Evolutionary conservation across 2,329 filamentous ascomycete species (phyloP).

Genomic region (Fusarium poae): DNA sequence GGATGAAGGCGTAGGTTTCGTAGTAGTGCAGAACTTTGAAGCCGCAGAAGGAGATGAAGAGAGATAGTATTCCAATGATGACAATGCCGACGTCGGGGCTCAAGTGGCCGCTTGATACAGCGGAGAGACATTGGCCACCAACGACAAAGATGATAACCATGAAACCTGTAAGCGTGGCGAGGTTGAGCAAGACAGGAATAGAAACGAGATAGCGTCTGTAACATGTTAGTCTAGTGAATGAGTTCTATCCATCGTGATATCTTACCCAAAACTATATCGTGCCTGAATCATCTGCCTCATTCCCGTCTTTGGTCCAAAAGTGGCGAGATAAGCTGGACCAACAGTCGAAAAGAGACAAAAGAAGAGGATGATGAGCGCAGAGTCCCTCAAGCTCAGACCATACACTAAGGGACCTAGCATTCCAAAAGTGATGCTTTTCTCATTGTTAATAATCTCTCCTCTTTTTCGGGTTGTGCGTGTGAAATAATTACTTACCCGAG

Average conservation of each 20-base stretch:
- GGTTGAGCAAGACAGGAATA: slow-evolving; percentile 71
- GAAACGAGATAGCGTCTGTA: slow-evolving; percentile 67
- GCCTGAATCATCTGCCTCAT: slow-evolving; percentile 76
- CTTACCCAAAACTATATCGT: slow-evolving; percentile 70
- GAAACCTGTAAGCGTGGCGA: slow-evolving; percentile 74
- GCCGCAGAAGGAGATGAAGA: slow-evolving; percentile 73
- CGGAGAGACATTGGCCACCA: slow-evolving; percentile 70
- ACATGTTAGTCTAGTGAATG: neutral
- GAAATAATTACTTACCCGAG: slow-evolving; percentile 54
- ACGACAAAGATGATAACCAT: slow-evolving; percentile 72
- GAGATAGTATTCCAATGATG: slow-evolving; percentile 67
- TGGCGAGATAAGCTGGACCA: slow-evolving; percentile 68
- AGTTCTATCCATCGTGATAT: neutral
- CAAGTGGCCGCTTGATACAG: slow-evolving; percentile 63
- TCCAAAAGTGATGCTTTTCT: slow-evolving; percentile 69
- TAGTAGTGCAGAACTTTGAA: slow-evolving; percentile 69
- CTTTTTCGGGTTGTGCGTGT: neutral
- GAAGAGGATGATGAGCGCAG: slow-evolving; percentile 72
- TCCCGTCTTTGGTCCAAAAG: slow-evolving; percentile 71
- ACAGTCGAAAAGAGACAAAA: slow-evolving; percentile 69
- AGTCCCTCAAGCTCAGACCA: slow-evolving; percentile 68
- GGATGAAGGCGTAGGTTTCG: slow-evolving; percentile 69
- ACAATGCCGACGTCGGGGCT: slow-evolving; percentile 70
- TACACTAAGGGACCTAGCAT: slow-evolving; percentile 70
- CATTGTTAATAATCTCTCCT: slow-evolving; percentile 8